phyloP scores from a whole-genome alignment of 495 filamentous ascomycete genomes.

The Xeromyces bisporus region DNA sequence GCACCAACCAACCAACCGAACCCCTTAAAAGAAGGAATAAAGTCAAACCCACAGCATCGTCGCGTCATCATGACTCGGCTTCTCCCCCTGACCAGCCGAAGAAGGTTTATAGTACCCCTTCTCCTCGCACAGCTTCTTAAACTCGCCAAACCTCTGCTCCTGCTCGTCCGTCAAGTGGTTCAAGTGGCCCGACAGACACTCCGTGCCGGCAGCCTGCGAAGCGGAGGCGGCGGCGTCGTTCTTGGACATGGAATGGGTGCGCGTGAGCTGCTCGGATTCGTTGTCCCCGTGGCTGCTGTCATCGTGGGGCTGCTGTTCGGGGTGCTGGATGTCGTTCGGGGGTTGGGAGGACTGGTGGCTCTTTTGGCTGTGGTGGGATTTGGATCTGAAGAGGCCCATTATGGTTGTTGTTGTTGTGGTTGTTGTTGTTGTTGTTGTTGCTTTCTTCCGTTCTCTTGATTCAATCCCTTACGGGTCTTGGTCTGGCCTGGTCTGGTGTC shows the following conservation, averaged over 20 bases:
- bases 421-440: too few species aligned
- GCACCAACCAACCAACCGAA: too few species aligned
- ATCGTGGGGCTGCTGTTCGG: too few species aligned
- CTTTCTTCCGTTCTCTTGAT: too few species aligned
- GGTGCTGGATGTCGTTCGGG: too few species aligned
- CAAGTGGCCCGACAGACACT: conserved; percentile 45
- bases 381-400: background rate
- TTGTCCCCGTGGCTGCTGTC: conserved; percentile 14
- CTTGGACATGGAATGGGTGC: conserved; percentile 9
- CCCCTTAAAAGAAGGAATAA: background rate
- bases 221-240: conserved; percentile 27
- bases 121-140: conserved; percentile 48
- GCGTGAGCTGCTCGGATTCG: conserved; percentile 9
- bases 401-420: background rate
- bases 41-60: conserved; percentile 50
- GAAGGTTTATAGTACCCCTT: conserved; percentile 47
- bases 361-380: too few species aligned
- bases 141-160: conserved; percentile 42
- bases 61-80: conserved; percentile 59
- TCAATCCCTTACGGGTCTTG: too few species aligned
- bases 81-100: conserved; percentile 16
- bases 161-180: conserved; percentile 56
- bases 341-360: too few species aligned
- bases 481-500: too few species aligned
- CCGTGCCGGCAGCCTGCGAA: conserved; percentile 23